Base-by-base conservation (phyloP, 169 alveolate genomes). In the Cryptosporidium felis region DNA sequence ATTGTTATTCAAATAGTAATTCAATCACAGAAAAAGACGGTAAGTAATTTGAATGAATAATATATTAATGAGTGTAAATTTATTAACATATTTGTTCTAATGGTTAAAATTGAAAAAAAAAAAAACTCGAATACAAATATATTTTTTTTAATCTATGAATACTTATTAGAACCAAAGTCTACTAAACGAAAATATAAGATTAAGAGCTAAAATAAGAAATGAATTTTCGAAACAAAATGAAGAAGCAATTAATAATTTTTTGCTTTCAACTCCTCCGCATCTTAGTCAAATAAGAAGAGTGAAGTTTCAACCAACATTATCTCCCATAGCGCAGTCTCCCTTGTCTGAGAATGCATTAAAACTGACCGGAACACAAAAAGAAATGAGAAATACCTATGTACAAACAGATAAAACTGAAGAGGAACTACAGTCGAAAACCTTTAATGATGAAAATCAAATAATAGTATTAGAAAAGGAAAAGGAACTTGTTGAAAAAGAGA, bases 271-370 rank as follows among this genome's bases (percentile, higher is more conserved):
- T 49, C 65, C 85, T 38, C 85, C 85, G 14, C 66, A 74, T 12
- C 61, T 74, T 21, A 74, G 85, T 34, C 85, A 74, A 53, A 74
- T 49, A 74, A 49, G 67, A 36, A 74, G 85, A 53, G 85, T 56
- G 10, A 49, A 56, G 23, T 74, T 74, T 18, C 85, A 74, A 12
- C 85, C 85, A 32, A 74, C 46, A 53, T 36, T 74, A 41, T 74
- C 85, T 21, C 85, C 85, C 14, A 74, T 74, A 40, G 74, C 85
- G 23, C 85, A 74, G 26, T 74, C 85, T 30, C 85, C 85, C 18
- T n/a, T 34, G 6, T 74, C 85, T 14, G 85, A 74, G 9, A 23
- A 40, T 18, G 47, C 36, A 10, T 14, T 12, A 32, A 65, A 65
- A 47, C 28, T 21, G 5, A 18, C 85, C 1, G 45, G 45, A 21